Percentiles rank a stretch among this genome's conserved stretches.
phyloP scores from a whole-genome alignment of 1,284 basidiomycete genomes.

The Papiliotrema nemorosa region DNA sequence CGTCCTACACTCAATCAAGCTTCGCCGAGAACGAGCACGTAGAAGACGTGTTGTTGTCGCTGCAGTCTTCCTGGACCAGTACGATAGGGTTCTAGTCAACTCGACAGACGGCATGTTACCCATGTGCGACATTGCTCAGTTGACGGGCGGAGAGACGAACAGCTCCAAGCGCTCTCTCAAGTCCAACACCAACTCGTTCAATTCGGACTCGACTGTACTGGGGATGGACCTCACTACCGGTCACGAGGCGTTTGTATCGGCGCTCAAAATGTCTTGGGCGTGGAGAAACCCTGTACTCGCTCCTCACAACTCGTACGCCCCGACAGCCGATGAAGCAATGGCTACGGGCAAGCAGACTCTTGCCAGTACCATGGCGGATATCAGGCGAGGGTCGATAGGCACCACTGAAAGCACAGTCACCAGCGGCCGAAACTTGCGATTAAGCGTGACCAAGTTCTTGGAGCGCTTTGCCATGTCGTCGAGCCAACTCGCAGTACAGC shows the following conservation, averaged over 20 bases:
- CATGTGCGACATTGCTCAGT: slow-evolving; percentile 48
- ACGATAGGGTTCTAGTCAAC: slow-evolving; percentile 49
- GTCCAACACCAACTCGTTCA: slow-evolving; percentile 9
- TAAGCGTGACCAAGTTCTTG: slow-evolving; percentile 41
- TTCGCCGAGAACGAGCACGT: slow-evolving; percentile 40
- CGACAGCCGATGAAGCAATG: slow-evolving; percentile 5
- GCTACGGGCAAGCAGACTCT: slow-evolving; percentile 6
- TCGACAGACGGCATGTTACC: slow-evolving; percentile 51
- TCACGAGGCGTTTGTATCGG: slow-evolving; percentile 51
- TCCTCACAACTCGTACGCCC: slow-evolving; percentile 11
- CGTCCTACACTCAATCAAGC: slow-evolving; percentile 41
- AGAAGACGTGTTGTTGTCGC: slow-evolving; percentile 51
- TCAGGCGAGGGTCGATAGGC: slow-evolving; percentile 22
- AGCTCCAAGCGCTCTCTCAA: slow-evolving; percentile 8
- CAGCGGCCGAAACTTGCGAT: neutral
- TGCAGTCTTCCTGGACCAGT: slow-evolving; percentile 48
- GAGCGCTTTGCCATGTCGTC: slow-evolving; percentile 44
- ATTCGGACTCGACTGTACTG: slow-evolving; percentile 34
- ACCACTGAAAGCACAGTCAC: slow-evolving; percentile 7
- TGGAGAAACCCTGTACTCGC: slow-evolving; percentile 44
- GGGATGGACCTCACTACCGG: slow-evolving; percentile 48
- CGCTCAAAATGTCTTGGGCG: slow-evolving; percentile 48
- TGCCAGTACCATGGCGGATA: slow-evolving; percentile 17
- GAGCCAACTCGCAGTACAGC: slow-evolving; percentile 33
- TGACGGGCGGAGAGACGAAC: slow-evolving; percentile 18